phyloP scores from a whole-genome alignment of 2,329 filamentous ascomycete genomes.

The Lachnellula suecica region DNA sequence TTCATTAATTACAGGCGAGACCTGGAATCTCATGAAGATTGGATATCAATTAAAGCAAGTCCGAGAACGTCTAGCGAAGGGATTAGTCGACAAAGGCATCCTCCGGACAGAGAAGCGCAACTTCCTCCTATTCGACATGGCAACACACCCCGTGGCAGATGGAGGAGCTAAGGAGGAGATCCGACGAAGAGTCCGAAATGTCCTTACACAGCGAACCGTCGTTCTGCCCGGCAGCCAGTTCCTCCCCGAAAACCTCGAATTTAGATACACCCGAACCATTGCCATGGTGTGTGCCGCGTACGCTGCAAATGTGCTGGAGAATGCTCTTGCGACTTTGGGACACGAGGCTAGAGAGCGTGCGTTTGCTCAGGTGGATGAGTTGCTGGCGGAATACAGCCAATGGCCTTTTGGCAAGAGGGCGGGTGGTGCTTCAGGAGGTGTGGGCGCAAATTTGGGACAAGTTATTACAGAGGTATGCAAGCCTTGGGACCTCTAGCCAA shows the following conservation, averaged over 20 bases:
- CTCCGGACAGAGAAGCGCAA: slow-evolving; percentile 98
- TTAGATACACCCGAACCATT: slow-evolving; percentile 87
- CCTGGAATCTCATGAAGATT: slow-evolving; percentile 99
- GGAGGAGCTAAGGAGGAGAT: slow-evolving; percentile 98
- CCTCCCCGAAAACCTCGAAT: slow-evolving; percentile 91
- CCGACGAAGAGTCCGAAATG: slow-evolving; percentile 83
- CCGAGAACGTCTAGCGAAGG: slow-evolving; percentile 93
- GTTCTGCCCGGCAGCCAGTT: slow-evolving; percentile 85
- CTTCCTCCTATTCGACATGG: slow-evolving; percentile 99
- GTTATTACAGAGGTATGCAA: slow-evolving; percentile 71
- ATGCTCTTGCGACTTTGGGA: slow-evolving; percentile 89
- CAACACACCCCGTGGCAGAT: slow-evolving; percentile 95
- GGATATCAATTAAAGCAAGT: slow-evolving; percentile 99
- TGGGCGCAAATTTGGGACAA: slow-evolving; percentile 89
- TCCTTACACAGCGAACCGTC: slow-evolving; percentile 91
- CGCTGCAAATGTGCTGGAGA: slow-evolving; percentile 96
- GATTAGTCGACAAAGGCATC: slow-evolving; percentile 97
- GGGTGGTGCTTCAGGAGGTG: slow-evolving; percentile 71
- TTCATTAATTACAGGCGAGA: slow-evolving; percentile 67
- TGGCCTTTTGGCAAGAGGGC: slow-evolving; percentile 89
- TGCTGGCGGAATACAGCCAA: slow-evolving; percentile 94
- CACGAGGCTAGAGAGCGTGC: slow-evolving; percentile 93
- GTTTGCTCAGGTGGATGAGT: slow-evolving; percentile 94
- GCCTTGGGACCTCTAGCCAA: neutral
- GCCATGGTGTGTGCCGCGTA: slow-evolving; percentile 98